phyloP scores from a whole-genome alignment of 345 rosid species.

The Ceriops decandra region DNA sequence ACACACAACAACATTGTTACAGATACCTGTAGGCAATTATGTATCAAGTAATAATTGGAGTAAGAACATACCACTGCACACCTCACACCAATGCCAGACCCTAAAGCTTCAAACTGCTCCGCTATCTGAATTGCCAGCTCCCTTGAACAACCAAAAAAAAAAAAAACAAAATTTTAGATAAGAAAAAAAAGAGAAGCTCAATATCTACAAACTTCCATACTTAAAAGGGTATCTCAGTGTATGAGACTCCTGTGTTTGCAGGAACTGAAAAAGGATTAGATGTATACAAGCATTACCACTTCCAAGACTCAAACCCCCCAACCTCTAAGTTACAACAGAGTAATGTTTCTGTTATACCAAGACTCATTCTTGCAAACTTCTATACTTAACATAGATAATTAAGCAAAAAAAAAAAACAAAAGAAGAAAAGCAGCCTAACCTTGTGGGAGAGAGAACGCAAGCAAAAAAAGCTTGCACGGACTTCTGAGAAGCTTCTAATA shows the following conservation, averaged over 20 bases:
- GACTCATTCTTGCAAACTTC: no score
- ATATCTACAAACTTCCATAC: no score
- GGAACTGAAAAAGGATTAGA: no score
- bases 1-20: no score
- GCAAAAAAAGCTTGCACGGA: conserved; percentile 79
- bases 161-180: neutral
- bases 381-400: neutral
- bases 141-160: conserved; percentile 37
- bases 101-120: conserved; percentile 91
- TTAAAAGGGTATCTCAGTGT: no score
- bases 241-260: no score
- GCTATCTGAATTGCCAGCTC: conserved; percentile 96
- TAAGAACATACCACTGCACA: conserved; percentile 76
- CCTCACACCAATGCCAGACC: conserved; percentile 68
- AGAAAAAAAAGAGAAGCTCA: no score
- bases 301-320: no score
- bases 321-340: no score
- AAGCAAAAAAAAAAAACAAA: neutral
- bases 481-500: conserved; percentile 54
- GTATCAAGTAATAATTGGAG: neutral
- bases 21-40: no score
- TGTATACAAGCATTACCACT: no score
- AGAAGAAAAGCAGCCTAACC: conserved; percentile 30
- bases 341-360: no score
- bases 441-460: conserved; percentile 86